Conservation (phyloP, 192 early-diverging fungal genomes). For the Coemansia sp. region DNA sequence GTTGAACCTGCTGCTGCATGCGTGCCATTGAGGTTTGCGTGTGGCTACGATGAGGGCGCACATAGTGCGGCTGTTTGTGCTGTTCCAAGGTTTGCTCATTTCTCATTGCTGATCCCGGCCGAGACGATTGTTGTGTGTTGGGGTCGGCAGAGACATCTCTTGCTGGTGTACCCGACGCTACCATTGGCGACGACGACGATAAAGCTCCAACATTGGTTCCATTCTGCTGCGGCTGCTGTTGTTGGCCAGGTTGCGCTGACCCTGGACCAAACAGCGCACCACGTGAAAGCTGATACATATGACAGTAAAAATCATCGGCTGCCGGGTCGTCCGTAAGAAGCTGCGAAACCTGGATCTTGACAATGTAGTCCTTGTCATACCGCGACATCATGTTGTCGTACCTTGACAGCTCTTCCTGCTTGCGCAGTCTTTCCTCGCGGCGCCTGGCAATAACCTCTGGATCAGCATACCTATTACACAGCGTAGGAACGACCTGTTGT, state of each 20-base stretch:
- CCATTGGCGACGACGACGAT: not conserved
- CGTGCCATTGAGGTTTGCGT: constrained; percentile 60
- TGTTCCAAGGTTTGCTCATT: constrained; percentile 12
- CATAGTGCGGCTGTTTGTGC: constrained; percentile 11
- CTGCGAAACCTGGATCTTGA: constrained; percentile 92
- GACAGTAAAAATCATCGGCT: constrained; percentile 95
- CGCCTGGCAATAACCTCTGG: constrained; percentile 31
- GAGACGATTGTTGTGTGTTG: constrained; percentile 12
- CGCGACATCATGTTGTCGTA: constrained; percentile 91
- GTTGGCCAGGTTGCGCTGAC: constrained; percentile 2
- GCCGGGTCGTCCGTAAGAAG: constrained; percentile 91
- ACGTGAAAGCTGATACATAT: constrained; percentile 79
- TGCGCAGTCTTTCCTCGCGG: constrained; percentile 32
- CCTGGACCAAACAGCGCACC: constrained; percentile 23
- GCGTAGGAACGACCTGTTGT: not conserved
- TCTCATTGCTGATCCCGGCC: constrained; percentile 20
- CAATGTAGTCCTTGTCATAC: constrained; percentile 92
- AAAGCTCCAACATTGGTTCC: not conserved
- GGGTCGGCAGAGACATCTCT: constrained; percentile 15
- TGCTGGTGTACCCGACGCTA: not conserved
- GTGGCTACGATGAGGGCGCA: constrained; percentile 26
- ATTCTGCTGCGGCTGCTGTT: constrained; percentile 7
- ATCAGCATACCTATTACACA: constrained; percentile 12
- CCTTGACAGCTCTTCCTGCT: constrained; percentile 59
- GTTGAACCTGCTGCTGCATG: constrained; percentile 96